Conservation (phyloP, 164 flowering plant species). For the Cinnamomum chago region DNA sequence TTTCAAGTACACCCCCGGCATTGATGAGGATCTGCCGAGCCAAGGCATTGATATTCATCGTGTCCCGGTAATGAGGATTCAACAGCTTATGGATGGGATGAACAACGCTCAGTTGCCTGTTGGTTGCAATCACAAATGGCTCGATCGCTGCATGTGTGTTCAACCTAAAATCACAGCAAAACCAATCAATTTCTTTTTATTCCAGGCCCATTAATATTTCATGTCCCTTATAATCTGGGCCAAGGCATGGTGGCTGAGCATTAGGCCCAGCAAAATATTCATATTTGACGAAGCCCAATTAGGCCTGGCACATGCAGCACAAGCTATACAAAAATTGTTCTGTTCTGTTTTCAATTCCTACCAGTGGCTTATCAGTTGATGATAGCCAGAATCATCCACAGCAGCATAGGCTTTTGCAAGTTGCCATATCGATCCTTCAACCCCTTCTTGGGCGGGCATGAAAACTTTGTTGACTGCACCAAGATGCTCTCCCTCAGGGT, state of each 20-base stretch:
- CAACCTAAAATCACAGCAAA: constrained; percentile 45
- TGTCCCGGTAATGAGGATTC: constrained; percentile 85
- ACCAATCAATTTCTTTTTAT: background rate
- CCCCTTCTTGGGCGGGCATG: constrained; percentile 56
- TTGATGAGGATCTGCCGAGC: constrained; percentile 80
- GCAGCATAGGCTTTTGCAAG: constrained; percentile 89
- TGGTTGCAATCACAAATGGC: constrained; percentile 81
- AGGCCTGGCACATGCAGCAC: background rate
- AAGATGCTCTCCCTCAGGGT: constrained; percentile 57
- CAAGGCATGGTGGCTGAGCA: background rate
- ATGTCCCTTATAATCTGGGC: background rate
- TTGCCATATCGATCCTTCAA: constrained; percentile 71
- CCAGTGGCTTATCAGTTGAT: constrained; percentile 95
- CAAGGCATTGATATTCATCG: constrained; percentile 83
- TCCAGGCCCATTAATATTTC: background rate
- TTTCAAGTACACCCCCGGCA: constrained; percentile 71
- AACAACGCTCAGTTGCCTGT: constrained; percentile 71
- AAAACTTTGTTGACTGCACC: constrained; percentile 64
- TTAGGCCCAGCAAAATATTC: too few species aligned
- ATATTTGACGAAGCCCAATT: too few species aligned
- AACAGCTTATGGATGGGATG: constrained; percentile 85
- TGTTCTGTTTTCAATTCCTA: constrained; percentile 15
- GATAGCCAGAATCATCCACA: constrained; percentile 83
- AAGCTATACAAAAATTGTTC: background rate
- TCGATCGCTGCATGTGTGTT: constrained; percentile 84